phyloP scores from a whole-genome alignment of 805 yeast species.

The Starmerella scarabaei region DNA sequence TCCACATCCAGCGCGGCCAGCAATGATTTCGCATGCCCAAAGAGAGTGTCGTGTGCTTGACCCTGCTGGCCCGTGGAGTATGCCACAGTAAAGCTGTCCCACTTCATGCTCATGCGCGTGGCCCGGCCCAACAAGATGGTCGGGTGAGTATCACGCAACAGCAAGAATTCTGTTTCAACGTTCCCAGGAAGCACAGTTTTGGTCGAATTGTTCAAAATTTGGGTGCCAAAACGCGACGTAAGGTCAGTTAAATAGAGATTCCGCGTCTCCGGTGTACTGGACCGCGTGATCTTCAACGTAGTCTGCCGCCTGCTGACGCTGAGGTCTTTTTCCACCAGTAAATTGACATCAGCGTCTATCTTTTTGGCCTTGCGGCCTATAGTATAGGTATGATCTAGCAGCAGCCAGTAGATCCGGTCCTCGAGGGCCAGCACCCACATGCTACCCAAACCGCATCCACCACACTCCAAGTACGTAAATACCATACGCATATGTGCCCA shows the following conservation, averaged over 20 bases:
- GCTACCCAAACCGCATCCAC: too few relatives aligned
- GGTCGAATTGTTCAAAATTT: not conserved
- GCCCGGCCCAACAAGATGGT: constrained; percentile 20
- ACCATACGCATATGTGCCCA: too few relatives aligned
- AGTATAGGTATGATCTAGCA: constrained; percentile 18
- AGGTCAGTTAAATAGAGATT: constrained; percentile 18
- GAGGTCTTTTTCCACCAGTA: constrained; percentile 14
- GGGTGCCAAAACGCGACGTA: constrained; percentile 23
- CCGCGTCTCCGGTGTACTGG: not conserved
- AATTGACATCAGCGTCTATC: constrained; percentile 2
- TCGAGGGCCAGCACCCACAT: constrained; percentile 20
- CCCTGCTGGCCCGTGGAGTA: constrained; percentile 19
- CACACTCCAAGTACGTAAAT: not conserved
- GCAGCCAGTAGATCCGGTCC: constrained; percentile 21
- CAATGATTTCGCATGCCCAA: constrained; percentile 6
- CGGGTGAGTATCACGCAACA: not conserved
- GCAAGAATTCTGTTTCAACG: constrained; percentile 7
- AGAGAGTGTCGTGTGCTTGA: constrained; percentile 13
- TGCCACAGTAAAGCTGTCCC: constrained; percentile 23
- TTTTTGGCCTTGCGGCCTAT: constrained; percentile 20
- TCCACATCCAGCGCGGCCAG: constrained; percentile 25
- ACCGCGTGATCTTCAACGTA: constrained; percentile 13
- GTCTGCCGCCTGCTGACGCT: constrained; percentile 24
- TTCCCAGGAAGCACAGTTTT: not conserved
- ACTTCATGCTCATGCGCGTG: constrained; percentile 15